Percentiles rank a stretch among this genome's conserved stretches.
These are phyloP conservation scores for Epithemia pelagica DNA, from an alignment of 108 stramenopile species.

Conservation along the genomic window DNA sequence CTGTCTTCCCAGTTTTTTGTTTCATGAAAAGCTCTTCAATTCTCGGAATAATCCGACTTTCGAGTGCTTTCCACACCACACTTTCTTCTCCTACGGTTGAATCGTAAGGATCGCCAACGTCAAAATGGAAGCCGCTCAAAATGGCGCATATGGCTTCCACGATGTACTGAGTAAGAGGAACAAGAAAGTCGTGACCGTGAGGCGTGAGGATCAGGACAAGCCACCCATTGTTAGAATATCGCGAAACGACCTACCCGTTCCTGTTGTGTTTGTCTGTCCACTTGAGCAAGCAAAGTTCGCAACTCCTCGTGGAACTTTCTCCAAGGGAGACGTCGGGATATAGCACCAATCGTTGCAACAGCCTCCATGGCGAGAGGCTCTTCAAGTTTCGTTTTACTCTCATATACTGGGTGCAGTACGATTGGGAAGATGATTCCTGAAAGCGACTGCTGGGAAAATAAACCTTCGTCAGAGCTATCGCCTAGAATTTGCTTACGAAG, in stretches of 20 bases:
- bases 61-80: slow-evolving; percentile 66
- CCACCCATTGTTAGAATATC: too few relatives aligned
- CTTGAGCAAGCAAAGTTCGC: slow-evolving; percentile 54
- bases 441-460: slow-evolving; percentile 52
- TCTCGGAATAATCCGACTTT: slow-evolving; percentile 69
- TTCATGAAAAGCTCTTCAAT: slow-evolving; percentile 67
- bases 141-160: slow-evolving; percentile 70
- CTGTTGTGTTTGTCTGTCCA: slow-evolving; percentile 64
- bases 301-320: slow-evolving; percentile 70
- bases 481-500: slow-evolving; percentile 49
- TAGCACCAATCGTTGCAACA: slow-evolving; percentile 70
- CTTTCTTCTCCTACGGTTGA: slow-evolving; percentile 16
- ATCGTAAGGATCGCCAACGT: slow-evolving; percentile 27
- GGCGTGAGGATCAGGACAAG: too few relatives aligned
- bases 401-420: slow-evolving; percentile 77
- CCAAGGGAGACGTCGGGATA: slow-evolving; percentile 74
- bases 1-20: slow-evolving; percentile 67
- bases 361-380: slow-evolving; percentile 67
- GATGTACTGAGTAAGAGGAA: slow-evolving; percentile 19
- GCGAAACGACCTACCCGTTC: slow-evolving; percentile 39
- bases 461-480: slow-evolving; percentile 9
- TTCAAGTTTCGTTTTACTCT: slow-evolving; percentile 65
- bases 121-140: slow-evolving; percentile 82
- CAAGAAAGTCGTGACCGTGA: too few relatives aligned
- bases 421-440: slow-evolving; percentile 81